A percentile compares a stretch with the other conserved stretches of the same genome.
phyloP scores from a whole-genome alignment of 371 early-diverging fungal genomes.

The Mortierella sp. region DNA sequence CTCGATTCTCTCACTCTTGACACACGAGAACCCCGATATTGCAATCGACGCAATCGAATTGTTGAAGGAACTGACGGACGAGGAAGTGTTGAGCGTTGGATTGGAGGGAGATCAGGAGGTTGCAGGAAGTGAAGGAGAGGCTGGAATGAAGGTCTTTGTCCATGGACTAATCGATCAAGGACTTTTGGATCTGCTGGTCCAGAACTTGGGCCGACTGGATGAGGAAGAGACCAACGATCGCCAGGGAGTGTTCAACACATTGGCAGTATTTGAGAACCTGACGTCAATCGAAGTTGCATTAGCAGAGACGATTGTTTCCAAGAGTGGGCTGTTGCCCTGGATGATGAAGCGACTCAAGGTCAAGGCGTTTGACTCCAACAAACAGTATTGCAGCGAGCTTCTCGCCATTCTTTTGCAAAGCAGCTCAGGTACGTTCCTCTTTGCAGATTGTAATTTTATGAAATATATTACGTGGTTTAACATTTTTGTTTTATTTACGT shows the following conservation, averaged over 20 bases:
- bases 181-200: slow-evolving; percentile 81
- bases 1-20: slow-evolving; percentile 80
- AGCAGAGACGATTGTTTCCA: slow-evolving; percentile 73
- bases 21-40: slow-evolving; percentile 97
- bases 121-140: slow-evolving; percentile 72
- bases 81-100: slow-evolving; percentile 78
- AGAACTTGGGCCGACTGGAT: slow-evolving; percentile 84
- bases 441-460: neutral
- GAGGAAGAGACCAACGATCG: slow-evolving; percentile 86
- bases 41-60: slow-evolving; percentile 87
- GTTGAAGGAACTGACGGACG: slow-evolving; percentile 92
- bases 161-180: slow-evolving; percentile 82
- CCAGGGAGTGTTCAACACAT: slow-evolving; percentile 88
- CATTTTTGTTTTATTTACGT: neutral
- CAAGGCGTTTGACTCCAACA: slow-evolving; percentile 81
- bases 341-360: slow-evolving; percentile 75
- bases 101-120: slow-evolving; percentile 64
- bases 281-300: slow-evolving; percentile 79
- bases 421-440: slow-evolving; percentile 63
- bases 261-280: slow-evolving; percentile 91
- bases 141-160: slow-evolving; percentile 80
- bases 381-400: slow-evolving; percentile 90
- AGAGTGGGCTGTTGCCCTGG: slow-evolving; percentile 82
- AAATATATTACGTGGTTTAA: neutral
- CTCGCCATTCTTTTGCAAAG: slow-evolving; percentile 88